Evolutionary conservation across 495 filamentous ascomycete species (phyloP), one percentile per base, ranked within the genome.

Genomic region (Aspergillus mulundensis): DNA sequence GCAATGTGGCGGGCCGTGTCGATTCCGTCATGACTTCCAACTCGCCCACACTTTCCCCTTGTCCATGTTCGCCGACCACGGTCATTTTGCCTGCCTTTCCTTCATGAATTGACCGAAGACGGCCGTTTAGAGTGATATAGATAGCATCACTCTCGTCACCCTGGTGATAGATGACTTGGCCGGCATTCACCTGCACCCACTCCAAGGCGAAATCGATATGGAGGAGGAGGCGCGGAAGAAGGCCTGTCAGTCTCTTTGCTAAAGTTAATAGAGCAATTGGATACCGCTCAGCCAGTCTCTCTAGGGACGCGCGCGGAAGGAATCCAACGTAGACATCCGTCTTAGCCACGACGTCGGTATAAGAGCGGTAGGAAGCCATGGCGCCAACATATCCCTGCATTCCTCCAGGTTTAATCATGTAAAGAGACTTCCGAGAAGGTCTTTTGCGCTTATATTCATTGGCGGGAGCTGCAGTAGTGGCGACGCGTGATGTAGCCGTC

Each of bases 271-370:
- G 76, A 4, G 97, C 88, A 53, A 97, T 89, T 0, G 94, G 94
- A 60, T 95, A 91, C 58, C 84, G 84, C 53, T 98, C 94, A 2
- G 95, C 91, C 46, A 97, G 89, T 56, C 90, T 83, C 62, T 98
- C 94, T 42, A 98, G 79, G 2, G 92, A 91, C 2, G 83, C 79
- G 40, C 91, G 78, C 0, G 94, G 92, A 5, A 98, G 80, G 63
- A 98, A 98, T 15, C 94, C 94, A 30, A 97, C 95, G 66, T 97
- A 97, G 25, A 97, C 94, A 74, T 98, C 95, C 2, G 95, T 97
- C 74, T 97, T 97, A 8, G 94, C 94, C 34, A 92, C 87, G 7
- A 98, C 91, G 64, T 97, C 94, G 20, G 96, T 91, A 67, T 97
- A 96, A 0, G 95, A 97, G 25, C 94, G 81, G 64, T 96, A 94